Base-by-base conservation (phyloP, 1,139 yeast species). In the Arxiozyma heterogenica region DNA sequence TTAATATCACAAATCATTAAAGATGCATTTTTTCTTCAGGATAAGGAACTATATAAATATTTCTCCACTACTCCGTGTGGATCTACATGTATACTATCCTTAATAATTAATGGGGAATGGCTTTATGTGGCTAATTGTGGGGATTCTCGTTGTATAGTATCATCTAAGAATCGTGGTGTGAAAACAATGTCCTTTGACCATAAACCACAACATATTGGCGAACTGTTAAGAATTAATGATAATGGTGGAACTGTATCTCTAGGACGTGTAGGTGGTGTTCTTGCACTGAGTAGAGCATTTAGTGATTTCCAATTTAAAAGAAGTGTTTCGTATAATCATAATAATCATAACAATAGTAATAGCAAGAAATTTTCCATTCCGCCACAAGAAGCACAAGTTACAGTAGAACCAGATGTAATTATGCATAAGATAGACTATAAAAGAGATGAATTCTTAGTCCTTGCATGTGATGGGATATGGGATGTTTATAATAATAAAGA, bases 391-490 rank as follows among this genome's bases (percentile, higher is more conserved):
- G 62, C 74, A 1, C 74, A 73, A 53, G 76, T 85, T 11, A 82
- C 85, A 1, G 87, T 79, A 7, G 90, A 84, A 59, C 93, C 93
- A 0, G 93, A 85, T 57, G 71, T 83, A 5, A 64, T 84, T 51
- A 74, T 79, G 48, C 86, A 82, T 62, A 64, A 61, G 53, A 55
- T 73, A 6, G 78, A 78, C 58, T 65, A 73, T 53, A 62, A 70
- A n/a, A 63, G 65, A 34, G 89, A 87, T 43, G 90, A 84, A 62
- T 85, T 84, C 61, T 61, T 84, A 22, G 78, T 84, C 1, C 63
- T 84, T 51, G 91, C 90, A 0, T 84, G 93, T 62, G 93, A 85
- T 69, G 93, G 93, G 23, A 80, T 85, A 41, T 85, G 90, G 91
- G 93, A 85, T 65, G 83, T 89, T 59, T 84, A 81, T 68, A 80